Evolutionary conservation across 2,329 filamentous ascomycete genomes (phyloP), one percentile per base, ranked within the genome.

Genomic region (Zymoseptoria brevis): DNA sequence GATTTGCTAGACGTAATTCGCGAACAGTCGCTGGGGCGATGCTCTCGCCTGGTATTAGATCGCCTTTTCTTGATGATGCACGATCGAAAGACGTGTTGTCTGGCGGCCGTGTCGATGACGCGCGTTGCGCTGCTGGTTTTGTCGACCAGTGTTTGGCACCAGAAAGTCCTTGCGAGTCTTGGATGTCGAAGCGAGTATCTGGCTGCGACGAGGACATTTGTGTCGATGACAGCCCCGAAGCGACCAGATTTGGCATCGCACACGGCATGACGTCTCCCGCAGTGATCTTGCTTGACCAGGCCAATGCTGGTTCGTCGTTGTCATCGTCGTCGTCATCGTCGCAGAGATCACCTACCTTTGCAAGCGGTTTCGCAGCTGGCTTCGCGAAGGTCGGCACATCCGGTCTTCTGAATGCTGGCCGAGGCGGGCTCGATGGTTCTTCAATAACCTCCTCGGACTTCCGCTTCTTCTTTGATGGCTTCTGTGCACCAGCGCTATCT

Each of bases 1-100:
- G 19, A 19, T 50, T 52, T 9, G 56, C 22, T 16, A 45, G 13
- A 2, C 56, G 50, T 21, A 53, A 13, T 16, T 53, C 56, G 6
- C 56, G 56, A 21, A 57, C 13, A 19, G 26, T 49, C 21, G 49
- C 21, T 41, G n/a, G 50, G 29, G 53, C 50, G 19, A 62, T 60
- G 53, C 57, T 3, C 52, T 60, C 8, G 48, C 60, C 56, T 16
- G 60, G 62, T 6, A 62, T 51, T 6, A 64, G 53, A 35, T 19
- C 8, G 19, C 3, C 22, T 11, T n/a, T 16, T 8, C 2, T 54
- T 6, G n/a, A 54, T 24, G 16, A 21, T 6, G 19, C 4, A 13
- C 8, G 6, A 41, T 8, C 19, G 4, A 11, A 11, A 26, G 16
- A 41, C 29, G 16, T 19, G 19, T 7, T 41, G 35, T 45, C 35